phyloP scores from a whole-genome alignment of 2,329 filamentous ascomycete genomes.

The Neopestalotiopsis clavispora region DNA sequence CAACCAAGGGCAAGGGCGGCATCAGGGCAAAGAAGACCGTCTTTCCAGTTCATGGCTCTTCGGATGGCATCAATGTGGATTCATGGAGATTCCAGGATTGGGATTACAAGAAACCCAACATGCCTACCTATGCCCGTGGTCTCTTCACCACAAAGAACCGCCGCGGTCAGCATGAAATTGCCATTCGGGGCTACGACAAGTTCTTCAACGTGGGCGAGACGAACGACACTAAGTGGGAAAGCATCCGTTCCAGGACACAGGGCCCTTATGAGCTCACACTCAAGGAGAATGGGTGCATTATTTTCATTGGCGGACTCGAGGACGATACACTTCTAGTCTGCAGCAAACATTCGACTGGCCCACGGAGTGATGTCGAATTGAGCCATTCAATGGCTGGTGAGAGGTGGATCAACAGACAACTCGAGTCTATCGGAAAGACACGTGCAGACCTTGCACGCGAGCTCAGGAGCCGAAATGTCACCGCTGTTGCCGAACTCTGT shows the following conservation, averaged over 20 bases:
- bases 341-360: slow-evolving; percentile 96
- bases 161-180: slow-evolving; percentile 75
- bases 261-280: slow-evolving; percentile 95
- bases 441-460: slow-evolving; percentile 78
- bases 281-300: slow-evolving; percentile 99
- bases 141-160: slow-evolving; percentile 83
- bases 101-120: slow-evolving; percentile 87
- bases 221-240: slow-evolving; percentile 78
- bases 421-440: slow-evolving; percentile 77
- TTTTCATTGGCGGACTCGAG: slow-evolving; percentile 91
- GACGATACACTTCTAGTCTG: slow-evolving; percentile 92
- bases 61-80: slow-evolving; percentile 71
- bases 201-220: slow-evolving; percentile 96
- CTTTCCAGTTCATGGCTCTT: slow-evolving; percentile 69
- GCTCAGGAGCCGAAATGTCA: slow-evolving; percentile 82
- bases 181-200: slow-evolving; percentile 92
- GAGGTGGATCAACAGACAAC: slow-evolving; percentile 78
- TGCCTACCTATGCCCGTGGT: slow-evolving; percentile 92
- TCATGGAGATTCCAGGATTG: slow-evolving; percentile 95
- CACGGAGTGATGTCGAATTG: slow-evolving; percentile 69
- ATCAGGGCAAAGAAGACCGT: slow-evolving; percentile 83
- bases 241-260: slow-evolving; percentile 75
- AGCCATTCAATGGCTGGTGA: slow-evolving; percentile 90
- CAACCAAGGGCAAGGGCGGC: slow-evolving; percentile 59
- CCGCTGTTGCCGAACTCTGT: slow-evolving; percentile 93